A percentile compares a stretch with the other conserved stretches of the same genome.
Conservation (phyloP, 169 alveolate genomes). For the Plasmodium coatneyi region DNA sequence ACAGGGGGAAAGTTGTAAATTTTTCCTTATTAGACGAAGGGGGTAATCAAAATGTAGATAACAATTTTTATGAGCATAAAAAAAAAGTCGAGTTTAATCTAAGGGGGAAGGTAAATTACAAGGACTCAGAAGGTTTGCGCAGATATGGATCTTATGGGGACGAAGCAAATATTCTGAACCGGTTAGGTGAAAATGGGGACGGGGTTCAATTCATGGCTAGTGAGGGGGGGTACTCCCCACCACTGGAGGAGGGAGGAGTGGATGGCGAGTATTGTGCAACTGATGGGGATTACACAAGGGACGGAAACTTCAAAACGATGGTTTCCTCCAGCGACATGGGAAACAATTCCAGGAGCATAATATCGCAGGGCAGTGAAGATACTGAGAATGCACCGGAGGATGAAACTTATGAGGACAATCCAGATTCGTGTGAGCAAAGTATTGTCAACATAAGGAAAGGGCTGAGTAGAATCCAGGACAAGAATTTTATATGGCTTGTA, state of each 20-base stretch:
- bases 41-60: background rate
- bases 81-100: background rate
- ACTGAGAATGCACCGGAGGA: background rate
- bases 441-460: background rate
- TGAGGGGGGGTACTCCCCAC: background rate
- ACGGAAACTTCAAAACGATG: background rate
- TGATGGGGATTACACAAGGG: background rate
- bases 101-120: background rate
- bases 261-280: background rate
- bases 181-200: background rate
- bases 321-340: background rate
- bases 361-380: background rate
- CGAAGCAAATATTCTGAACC: background rate
- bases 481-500: conserved; percentile 30
- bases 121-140: background rate
- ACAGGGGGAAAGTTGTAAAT: background rate
- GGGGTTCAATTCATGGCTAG: background rate
- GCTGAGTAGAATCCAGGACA: conserved; percentile 4
- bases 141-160: background rate
- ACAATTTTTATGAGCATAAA: background rate
- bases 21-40: background rate
- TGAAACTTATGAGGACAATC: background rate
- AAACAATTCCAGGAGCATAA: background rate
- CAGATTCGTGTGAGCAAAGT: background rate
- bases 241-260: background rate